Evolutionary conservation across 345 rosid genomes (phyloP).

Genomic region (Psidium friedrichsthalianum): DNA sequence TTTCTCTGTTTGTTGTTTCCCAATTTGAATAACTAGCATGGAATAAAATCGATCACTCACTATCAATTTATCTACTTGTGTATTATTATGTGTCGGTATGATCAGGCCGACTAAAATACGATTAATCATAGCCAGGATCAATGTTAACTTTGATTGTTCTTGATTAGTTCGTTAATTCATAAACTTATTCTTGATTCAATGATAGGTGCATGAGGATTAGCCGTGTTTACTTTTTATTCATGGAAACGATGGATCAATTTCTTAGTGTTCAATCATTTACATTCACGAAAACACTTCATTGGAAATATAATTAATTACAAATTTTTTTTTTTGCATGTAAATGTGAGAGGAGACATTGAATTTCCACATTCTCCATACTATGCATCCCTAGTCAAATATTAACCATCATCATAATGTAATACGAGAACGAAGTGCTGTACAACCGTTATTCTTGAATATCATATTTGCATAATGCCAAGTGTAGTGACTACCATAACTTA

Average conservation of each 20-base stretch:
- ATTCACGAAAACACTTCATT: accelerated
- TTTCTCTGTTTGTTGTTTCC: neutral
- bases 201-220: neutral
- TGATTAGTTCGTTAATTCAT: neutral
- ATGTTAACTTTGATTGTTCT: neutral
- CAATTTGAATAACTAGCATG: neutral
- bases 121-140: neutral
- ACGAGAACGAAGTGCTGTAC: neutral
- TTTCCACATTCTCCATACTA: neutral
- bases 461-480: neutral
- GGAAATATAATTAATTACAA: neutral
- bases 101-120: neutral
- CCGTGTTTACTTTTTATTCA: neutral
- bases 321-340: neutral
- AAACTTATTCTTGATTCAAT: neutral
- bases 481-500: neutral
- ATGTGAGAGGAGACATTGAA: neutral
- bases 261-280: neutral
- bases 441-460: neutral
- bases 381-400: neutral
- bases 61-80: neutral
- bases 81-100: too few species aligned
- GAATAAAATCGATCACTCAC: neutral
- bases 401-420: neutral
- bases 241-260: neutral